Evolutionary conservation across 1,284 basidiomycete species (phyloP), one percentile per base, ranked within the genome.

Genomic region (Stygiomarasmius scandens): DNA sequence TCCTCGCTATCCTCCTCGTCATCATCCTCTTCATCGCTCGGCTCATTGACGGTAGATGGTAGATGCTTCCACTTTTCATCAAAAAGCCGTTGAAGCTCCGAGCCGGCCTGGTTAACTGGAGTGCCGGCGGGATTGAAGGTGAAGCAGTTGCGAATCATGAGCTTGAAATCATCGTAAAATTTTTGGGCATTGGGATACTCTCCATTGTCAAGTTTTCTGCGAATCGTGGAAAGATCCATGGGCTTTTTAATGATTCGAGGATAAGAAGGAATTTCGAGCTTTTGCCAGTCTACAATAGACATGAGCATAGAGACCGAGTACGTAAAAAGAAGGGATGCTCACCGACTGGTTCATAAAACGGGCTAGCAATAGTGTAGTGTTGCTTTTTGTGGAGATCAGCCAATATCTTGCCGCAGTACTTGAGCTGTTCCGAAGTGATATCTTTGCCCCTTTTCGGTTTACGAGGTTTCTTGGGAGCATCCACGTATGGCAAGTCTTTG

Each of bases 261-360:
- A 72, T 98, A 99, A 27, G 84, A 80, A 0, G 96, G 96, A 49
- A 98, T 85, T 32, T 90, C 86, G 67, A 96, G 82, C 64, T 85
- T 87, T 52, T 89, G 76, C 73, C 86, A 85, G 69, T 95, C 93
- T 90, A 54, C 19, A 47, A 45, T 2, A 27, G 22, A 9, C 10
- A 25, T 50, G 34, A 59, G 29, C 45, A 44, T 50, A 20, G 47
- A 49, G 36, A 49, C 47, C 47, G 22, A 52, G n/a, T n/a, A n/a
- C n/a, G n/a, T 23, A 23, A 8, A 49, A 19, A 45, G 12, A 49
- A 23, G 41, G 8, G 16, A 38, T 24, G 86, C 88, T 75, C 71
- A 87, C 92, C 93, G 61, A 98, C 95, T 59, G 96, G 92, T 69
- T 95, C 92, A 64, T 97, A 91, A 76, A 99, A 99, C 1, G 93